Conservation (phyloP, 441 rosid species). For the Jatropha podagrica region DNA sequence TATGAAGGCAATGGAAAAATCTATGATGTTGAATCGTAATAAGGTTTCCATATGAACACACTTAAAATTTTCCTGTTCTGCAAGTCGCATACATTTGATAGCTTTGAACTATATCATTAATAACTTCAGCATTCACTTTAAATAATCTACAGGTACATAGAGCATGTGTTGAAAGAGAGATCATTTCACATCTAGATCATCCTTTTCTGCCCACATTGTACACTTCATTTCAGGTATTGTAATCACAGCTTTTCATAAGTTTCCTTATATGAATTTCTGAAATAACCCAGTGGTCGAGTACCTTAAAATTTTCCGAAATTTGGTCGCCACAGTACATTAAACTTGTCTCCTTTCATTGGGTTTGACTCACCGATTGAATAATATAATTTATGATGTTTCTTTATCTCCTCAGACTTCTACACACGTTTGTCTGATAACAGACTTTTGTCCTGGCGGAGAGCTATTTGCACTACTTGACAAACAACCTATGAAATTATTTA, state of each 20-base stretch:
- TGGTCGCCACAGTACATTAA: too few relatives aligned
- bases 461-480: slow-evolving; percentile 86
- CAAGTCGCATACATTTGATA: not conserved
- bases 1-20: slow-evolving; percentile 99
- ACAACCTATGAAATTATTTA: slow-evolving; percentile 89
- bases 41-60: slow-evolving; percentile 47
- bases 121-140: not conserved
- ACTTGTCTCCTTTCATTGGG: too few relatives aligned
- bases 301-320: too few relatives aligned
- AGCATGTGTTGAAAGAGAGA: slow-evolving; percentile 90
- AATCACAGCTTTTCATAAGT: too few relatives aligned
- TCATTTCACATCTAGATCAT: slow-evolving; percentile 84
- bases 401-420: slow-evolving; percentile 78
- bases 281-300: too few relatives aligned
- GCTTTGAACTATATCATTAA: not conserved
- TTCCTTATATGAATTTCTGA: too few relatives aligned
- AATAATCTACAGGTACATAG: slow-evolving; percentile 68
- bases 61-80: not conserved
- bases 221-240: slow-evolving; percentile 79
- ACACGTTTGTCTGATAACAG: slow-evolving; percentile 95
- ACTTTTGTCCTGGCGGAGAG: slow-evolving; percentile 98
- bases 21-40: slow-evolving; percentile 84
- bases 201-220: slow-evolving; percentile 94
- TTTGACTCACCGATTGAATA: not conserved
- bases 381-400: slow-evolving; percentile 18